A percentile compares a stretch with the other conserved stretches of the same genome.
Conservation (phyloP, 495 filamentous ascomycete species). For the Penicillium samsonianum region DNA sequence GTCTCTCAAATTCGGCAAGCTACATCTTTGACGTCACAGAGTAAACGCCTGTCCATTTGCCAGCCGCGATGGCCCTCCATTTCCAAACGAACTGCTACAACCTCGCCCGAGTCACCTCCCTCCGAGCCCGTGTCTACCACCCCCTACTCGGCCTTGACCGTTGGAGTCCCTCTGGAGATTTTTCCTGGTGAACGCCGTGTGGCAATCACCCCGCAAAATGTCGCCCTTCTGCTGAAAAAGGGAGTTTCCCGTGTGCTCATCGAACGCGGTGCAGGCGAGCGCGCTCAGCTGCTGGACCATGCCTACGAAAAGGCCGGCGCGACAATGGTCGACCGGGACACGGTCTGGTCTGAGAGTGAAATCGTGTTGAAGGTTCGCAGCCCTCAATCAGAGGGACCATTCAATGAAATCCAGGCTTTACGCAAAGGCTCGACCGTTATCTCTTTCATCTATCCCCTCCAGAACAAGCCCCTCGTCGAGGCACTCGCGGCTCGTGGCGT, state of each 20-base stretch:
- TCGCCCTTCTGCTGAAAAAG: conserved; percentile 73
- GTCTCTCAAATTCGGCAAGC: conserved; percentile 21
- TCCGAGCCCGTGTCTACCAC: conserved; percentile 58
- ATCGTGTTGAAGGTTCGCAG: conserved; percentile 79
- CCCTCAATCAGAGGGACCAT: conserved; percentile 52
- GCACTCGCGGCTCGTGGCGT: conserved; percentile 62
- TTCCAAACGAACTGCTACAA: conserved; percentile 31
- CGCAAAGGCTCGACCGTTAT: conserved; percentile 67
- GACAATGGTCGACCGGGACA: conserved; percentile 61
- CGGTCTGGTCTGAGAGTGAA: conserved; percentile 67
- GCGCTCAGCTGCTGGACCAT: conserved; percentile 69
- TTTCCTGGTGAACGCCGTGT: conserved; percentile 74
- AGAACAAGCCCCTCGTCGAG: conserved; percentile 70
- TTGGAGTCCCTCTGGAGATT: conserved; percentile 72
- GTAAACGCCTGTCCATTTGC: conserved; percentile 6
- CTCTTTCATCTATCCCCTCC: conserved; percentile 72
- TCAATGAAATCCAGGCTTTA: conserved; percentile 61
- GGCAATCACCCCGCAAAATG: conserved; percentile 78
- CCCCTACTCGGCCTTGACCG: conserved; percentile 66
- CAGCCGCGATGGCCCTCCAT: conserved; percentile 21
- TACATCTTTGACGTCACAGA: conserved; percentile 13
- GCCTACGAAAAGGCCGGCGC: conserved; percentile 73
- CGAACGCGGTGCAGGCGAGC: conserved; percentile 71
- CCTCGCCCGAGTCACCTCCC: conserved; percentile 20
- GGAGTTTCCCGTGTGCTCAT: conserved; percentile 72